phyloP scores from a whole-genome alignment of 2,329 filamentous ascomycete genomes.

The Aureobasidium sp. region DNA sequence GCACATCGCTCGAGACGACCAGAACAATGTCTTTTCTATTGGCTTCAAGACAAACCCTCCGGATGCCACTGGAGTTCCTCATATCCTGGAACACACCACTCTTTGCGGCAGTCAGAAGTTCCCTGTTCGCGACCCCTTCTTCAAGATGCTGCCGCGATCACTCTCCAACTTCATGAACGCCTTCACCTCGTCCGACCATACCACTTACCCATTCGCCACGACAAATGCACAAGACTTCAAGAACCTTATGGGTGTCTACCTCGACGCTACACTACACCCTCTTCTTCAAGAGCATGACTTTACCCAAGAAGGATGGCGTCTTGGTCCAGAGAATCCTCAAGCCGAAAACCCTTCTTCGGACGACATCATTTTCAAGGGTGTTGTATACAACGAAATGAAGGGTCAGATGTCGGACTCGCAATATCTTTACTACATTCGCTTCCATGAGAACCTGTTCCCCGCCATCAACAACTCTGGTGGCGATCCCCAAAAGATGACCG shows the following conservation, averaged over 20 bases:
- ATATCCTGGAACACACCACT: slow-evolving; percentile 96
- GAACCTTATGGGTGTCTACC: slow-evolving; percentile 92
- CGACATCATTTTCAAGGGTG: slow-evolving; percentile 87
- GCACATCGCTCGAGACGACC: slow-evolving; percentile 88
- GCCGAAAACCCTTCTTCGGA: slow-evolving; percentile 46
- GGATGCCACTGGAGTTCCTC: slow-evolving; percentile 90
- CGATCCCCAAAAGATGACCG: slow-evolving; percentile 92
- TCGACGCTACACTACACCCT: slow-evolving; percentile 88
- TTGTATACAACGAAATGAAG: slow-evolving; percentile 99
- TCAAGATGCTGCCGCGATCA: slow-evolving; percentile 97
- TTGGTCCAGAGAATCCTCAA: slow-evolving; percentile 80
- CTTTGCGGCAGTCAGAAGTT: slow-evolving; percentile 94
- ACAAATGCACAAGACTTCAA: slow-evolving; percentile 93
- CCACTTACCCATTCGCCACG: slow-evolving; percentile 95
- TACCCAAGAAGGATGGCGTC: slow-evolving; percentile 91
- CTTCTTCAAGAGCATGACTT: slow-evolving; percentile 88
- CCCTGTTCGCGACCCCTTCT: slow-evolving; percentile 97
- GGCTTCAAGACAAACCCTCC: slow-evolving; percentile 99
- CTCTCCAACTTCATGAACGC: slow-evolving; percentile 99
- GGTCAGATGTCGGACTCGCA: slow-evolving; percentile 96
- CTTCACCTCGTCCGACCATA: slow-evolving; percentile 93
- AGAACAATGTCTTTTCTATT: slow-evolving; percentile 99
- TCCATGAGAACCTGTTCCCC: slow-evolving; percentile 90
- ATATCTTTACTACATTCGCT: slow-evolving; percentile 92
- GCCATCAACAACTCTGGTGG: slow-evolving; percentile 94